Conservation (phyloP, 805 yeast genomes). For the Cyberlindnera americana region DNA sequence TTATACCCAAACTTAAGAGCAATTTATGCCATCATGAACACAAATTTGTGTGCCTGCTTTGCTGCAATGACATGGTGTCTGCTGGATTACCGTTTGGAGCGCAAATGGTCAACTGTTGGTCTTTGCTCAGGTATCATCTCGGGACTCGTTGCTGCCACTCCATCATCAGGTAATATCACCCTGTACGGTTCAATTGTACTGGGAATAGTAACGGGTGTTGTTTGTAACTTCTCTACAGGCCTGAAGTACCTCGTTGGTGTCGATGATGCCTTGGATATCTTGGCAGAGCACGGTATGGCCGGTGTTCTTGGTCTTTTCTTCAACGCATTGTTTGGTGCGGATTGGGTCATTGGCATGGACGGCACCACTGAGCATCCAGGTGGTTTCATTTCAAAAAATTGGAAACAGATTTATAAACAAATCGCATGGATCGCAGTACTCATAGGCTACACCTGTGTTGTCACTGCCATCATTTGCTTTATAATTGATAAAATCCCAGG, state of each 20-base stretch:
- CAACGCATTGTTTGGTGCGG: conserved; percentile 83
- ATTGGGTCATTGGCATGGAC: conserved; percentile 87
- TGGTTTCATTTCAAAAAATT: conserved; percentile 90
- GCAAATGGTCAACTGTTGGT: conserved; percentile 93
- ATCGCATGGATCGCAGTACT: conserved; percentile 77
- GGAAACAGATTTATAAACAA: conserved; percentile 88
- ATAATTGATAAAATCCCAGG: conserved; percentile 79
- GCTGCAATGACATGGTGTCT: conserved; percentile 93
- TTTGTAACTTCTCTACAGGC: conserved; percentile 88
- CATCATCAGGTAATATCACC: conserved; percentile 88
- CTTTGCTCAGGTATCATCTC: conserved; percentile 93
- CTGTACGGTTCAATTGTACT: conserved; percentile 86
- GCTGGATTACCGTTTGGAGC: conserved; percentile 82
- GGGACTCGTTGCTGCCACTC: conserved; percentile 96
- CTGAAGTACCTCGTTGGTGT: conserved; percentile 75
- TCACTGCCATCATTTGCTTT: conserved; percentile 74
- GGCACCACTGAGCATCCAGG: conserved; percentile 81
- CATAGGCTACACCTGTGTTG: conserved; percentile 68
- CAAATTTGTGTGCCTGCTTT: conserved; percentile 83
- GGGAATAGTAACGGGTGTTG: conserved; percentile 75
- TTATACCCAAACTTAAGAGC: conserved; percentile 79
- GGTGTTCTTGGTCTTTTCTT: conserved; percentile 89
- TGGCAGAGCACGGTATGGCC: conserved; percentile 99
- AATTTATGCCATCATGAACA: conserved; percentile 86
- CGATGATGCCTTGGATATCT: conserved; percentile 90